Evolutionary conservation across 805 yeast genomes (phyloP), one percentile per base, ranked within the genome.

Genomic region (Schizosaccharomyces lindneri): DNA sequence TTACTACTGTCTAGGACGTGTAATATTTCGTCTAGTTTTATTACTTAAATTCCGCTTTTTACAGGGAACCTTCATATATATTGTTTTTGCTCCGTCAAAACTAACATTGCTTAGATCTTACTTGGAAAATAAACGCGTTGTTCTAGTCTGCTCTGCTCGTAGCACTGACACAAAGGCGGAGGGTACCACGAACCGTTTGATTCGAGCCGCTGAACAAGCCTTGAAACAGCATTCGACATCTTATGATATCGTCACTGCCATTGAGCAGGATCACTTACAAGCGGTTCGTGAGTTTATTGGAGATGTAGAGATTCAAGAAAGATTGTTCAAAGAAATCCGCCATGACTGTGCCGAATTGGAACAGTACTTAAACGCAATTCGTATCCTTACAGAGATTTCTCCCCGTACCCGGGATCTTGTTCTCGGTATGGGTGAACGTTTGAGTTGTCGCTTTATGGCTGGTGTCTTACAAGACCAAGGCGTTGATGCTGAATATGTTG

Each of bases 61-160:
- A 13, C 13, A 36, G 2, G 17, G 11, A 36, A 13, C 41, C 41
- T 31, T 31, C 7, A 7, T 2, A 13, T 7, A 13, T 11, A 1
- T 36, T 6, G 13, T 36, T 13, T 11, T 36, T 36, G 15, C 41
- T 36, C 9, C 3, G 4, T 1, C 13, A 11, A 48, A 48, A 27
- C 59, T 60, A 60, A 46, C 17, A 36, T 31, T 32, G 32, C 32
- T 17, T 29, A 81, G 81, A 68, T 79, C 76, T 29, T 87, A 81
- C 69, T 74, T 81, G 43, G 62, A 69, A 55, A 73, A 78, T 48
- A 73, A 74, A 59, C 78, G 83, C 62, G 95, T 89, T 17, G 97
- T 95, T 1, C 94, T 90, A 29, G 98, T 93, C 2, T 93, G 98
- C 71, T 85, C 95, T 43, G 98, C 98, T 2, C 79, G 98, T 66